phyloP scores from a whole-genome alignment of 2,329 filamentous ascomycete genomes.

The Periconia digitata region DNA sequence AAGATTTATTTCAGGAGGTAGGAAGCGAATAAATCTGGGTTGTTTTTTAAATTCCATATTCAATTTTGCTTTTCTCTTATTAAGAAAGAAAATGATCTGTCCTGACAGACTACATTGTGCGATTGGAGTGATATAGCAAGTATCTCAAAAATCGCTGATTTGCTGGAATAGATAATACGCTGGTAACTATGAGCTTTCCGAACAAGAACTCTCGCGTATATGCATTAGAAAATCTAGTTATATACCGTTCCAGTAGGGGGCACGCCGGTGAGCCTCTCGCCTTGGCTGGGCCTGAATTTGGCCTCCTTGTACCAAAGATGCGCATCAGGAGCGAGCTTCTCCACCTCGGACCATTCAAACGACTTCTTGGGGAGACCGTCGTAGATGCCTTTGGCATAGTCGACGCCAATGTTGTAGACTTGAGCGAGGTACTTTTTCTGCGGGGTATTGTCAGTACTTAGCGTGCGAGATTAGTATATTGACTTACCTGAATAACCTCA shows the following conservation, averaged over 20 bases:
- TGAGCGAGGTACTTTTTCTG: slow-evolving; percentile 56
- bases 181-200: too few species aligned
- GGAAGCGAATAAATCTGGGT: too few species aligned
- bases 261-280: slow-evolving; percentile 45
- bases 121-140: too few species aligned
- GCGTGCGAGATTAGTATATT: not conserved
- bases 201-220: too few species aligned
- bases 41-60: too few species aligned
- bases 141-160: too few species aligned
- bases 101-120: too few species aligned
- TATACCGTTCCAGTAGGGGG: slow-evolving; percentile 39
- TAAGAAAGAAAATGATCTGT: too few species aligned
- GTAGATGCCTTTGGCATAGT: slow-evolving; percentile 53
- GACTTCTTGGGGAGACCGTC: slow-evolving; percentile 47
- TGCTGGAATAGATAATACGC: too few species aligned
- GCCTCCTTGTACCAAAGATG: slow-evolving; percentile 50
- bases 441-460: slow-evolving; percentile 5
- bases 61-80: too few species aligned
- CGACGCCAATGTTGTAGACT: slow-evolving; percentile 52
- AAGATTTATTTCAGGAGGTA: too few species aligned
- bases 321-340: slow-evolving; percentile 48
- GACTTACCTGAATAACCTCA: slow-evolving; percentile 45
- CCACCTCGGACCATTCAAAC: slow-evolving; percentile 51
- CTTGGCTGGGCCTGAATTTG: slow-evolving; percentile 47
- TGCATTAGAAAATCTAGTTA: slow-evolving; percentile 3